Base-by-base conservation (phyloP, 352 stramenopile species). In the Phytophthora niederhauseri region DNA sequence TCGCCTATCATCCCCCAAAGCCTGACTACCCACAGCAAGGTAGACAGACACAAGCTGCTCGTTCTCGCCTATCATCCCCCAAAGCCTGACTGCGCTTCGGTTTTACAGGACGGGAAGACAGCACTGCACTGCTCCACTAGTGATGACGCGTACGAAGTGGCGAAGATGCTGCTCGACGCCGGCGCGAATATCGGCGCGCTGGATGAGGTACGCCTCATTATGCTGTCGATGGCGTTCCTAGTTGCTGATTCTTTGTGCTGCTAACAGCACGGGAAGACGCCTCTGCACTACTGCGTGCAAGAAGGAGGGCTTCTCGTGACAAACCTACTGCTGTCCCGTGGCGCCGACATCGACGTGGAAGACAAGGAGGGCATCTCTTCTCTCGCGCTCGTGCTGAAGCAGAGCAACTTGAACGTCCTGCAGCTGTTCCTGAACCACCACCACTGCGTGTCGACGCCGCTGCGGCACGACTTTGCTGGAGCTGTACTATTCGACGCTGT, bases 391-490 rank as follows among this genome's bases (percentile, higher is more conserved):
- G 70, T 48, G 12, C 36, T 70, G 6, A 46, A 61, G 24, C 46
- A 45, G 9, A 28, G 14, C 26, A 41, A 64, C 31, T 17, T 64
- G 8, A 63, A 68, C 7, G 36, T 73, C 20, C 36, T 77, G 50
- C 55, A 67, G 41, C 45, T 73, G 11, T 53, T 77, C 22, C 38
- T 78, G 30, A 78, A 78, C 48, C 71, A 78, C 41, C 55, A 75
- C 38, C 57, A 62, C 22, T 20, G 67, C 24, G 66, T 75, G 24
- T 45, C 59, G 2, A 75, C 62, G 12, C 34, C 61, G 4, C 45
- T 58, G 30, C 66, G 71, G 41, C 43, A 57, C 8, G 53, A 64
- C 24, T 77, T 66, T 11, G 61, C 20, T 19, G 55, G 24, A 24
- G 26, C 51, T 20, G 56, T 72, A 17, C 43, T 66, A 30, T 31